Conservation (phyloP, 768 basidiomycete genomes). For the Cyclocybe aegerita region DNA sequence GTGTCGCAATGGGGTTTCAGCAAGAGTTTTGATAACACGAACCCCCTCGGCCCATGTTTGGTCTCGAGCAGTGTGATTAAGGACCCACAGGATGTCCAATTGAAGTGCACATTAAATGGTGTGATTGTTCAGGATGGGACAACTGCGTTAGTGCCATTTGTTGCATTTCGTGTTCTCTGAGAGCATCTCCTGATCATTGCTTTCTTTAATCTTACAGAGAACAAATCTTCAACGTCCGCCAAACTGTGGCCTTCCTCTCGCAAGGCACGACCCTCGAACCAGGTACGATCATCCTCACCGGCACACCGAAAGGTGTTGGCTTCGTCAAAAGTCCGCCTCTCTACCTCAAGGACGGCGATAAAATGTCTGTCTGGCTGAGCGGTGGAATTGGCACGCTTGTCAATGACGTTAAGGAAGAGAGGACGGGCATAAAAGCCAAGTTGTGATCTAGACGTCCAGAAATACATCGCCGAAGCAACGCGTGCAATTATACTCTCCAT, state of each 20-base stretch:
- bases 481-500: too few relatives aligned
- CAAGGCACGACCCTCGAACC: conserved; percentile 83
- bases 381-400: conserved; percentile 77
- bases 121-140: conserved; percentile 70
- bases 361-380: conserved; percentile 65
- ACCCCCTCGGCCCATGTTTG: conserved; percentile 80
- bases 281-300: conserved; percentile 81
- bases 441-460: conserved; percentile 25
- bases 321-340: conserved; percentile 70
- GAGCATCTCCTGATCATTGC: not conserved
- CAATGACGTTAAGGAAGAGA: conserved; percentile 78
- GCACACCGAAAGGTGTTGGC: conserved; percentile 81
- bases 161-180: not conserved
- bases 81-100: conserved; percentile 62
- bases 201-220: conserved; percentile 41
- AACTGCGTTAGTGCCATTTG: conserved; percentile 56
- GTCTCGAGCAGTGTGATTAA: conserved; percentile 64
- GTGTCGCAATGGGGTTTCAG: conserved; percentile 88
- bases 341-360: conserved; percentile 74
- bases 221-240: conserved; percentile 78
- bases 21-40: conserved; percentile 78
- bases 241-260: conserved; percentile 78
- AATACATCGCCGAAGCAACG: conserved; percentile 1
- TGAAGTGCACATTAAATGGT: conserved; percentile 70
- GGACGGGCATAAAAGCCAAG: conserved; percentile 30